A percentile compares a stretch with the other conserved stretches of the same genome.
Evolutionary conservation across 192 early-diverging fungal genomes (phyloP).

Genomic region (Podila epicladia): DNA sequence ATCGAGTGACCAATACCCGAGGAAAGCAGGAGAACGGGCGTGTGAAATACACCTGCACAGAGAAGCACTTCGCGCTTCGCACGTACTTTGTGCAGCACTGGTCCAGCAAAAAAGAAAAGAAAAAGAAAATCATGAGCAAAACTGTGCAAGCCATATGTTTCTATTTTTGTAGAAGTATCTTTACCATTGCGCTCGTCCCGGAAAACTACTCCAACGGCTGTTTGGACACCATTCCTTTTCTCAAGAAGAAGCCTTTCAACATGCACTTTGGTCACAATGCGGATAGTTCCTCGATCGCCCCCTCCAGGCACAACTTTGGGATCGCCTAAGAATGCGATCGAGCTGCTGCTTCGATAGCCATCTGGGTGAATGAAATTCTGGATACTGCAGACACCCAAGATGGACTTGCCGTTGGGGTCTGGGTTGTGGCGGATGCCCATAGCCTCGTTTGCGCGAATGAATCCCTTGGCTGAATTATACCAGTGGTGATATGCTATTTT

Average conservation of each 20-base stretch:
- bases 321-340: conserved; percentile 16
- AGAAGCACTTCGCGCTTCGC: conserved; percentile 48
- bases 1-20: conserved; percentile 47
- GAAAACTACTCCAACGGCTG: conserved; percentile 20
- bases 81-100: conserved; percentile 10
- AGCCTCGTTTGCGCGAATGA: conserved; percentile 9
- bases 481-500: conserved; percentile 7
- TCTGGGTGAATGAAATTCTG: conserved; percentile 6
- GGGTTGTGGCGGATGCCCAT: neutral
- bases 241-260: conserved; percentile 9
- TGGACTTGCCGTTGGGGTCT: conserved; percentile 9
- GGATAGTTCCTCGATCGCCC: conserved; percentile 10
- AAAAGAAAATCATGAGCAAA: neutral
- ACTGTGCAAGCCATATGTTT: neutral
- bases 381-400: conserved; percentile 12
- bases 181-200: conserved; percentile 14
- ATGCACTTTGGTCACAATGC: conserved; percentile 7
- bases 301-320: conserved; percentile 25
- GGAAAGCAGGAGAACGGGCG: conserved; percentile 42
- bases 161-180: neutral
- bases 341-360: conserved; percentile 5
- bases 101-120: neutral
- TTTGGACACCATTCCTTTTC: conserved; percentile 3
- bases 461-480: conserved; percentile 1
- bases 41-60: conserved; percentile 43